These are phyloP conservation scores for Biscogniauxia mediterranea DNA, from an alignment of 2,329 filamentous ascomycete species.

Conservation along the genomic window DNA sequence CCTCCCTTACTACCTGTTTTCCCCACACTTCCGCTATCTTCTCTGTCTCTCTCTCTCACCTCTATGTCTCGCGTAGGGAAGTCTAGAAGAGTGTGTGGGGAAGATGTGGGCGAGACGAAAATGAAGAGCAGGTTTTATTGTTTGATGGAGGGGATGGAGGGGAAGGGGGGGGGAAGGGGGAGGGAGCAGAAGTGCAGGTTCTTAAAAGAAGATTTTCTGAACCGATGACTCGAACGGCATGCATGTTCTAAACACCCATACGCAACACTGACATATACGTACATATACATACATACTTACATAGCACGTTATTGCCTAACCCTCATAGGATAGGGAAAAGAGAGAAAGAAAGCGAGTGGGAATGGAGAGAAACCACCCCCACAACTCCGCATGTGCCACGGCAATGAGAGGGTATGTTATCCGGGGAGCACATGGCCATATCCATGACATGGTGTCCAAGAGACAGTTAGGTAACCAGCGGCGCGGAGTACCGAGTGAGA, in stretches of 20 bases:
- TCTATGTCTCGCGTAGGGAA: not conserved
- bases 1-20: not conserved
- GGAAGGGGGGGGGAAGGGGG: slow-evolving; percentile 11
- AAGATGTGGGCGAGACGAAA: no score
- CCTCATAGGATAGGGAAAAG: not conserved
- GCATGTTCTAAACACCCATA: slow-evolving; percentile 14
- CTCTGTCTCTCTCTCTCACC: not conserved
- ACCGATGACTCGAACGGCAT: slow-evolving; percentile 18
- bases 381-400: not conserved
- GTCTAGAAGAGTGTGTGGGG: not conserved
- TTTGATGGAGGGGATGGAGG: no score
- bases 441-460: not conserved
- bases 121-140: no score
- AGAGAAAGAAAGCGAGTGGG: no score
- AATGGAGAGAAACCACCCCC: not conserved
- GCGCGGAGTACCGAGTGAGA: not conserved
- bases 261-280: not conserved
- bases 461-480: not conserved
- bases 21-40: not conserved
- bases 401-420: not conserved
- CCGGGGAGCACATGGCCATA: not conserved
- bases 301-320: not conserved
- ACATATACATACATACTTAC: not conserved
- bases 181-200: slow-evolving; percentile 17
- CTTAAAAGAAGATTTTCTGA: slow-evolving; percentile 6